A percentile compares a stretch with the other conserved stretches of the same genome.
Evolutionary conservation across 768 basidiomycete genomes (phyloP).

Genomic region (Lentinus brumalis): DNA sequence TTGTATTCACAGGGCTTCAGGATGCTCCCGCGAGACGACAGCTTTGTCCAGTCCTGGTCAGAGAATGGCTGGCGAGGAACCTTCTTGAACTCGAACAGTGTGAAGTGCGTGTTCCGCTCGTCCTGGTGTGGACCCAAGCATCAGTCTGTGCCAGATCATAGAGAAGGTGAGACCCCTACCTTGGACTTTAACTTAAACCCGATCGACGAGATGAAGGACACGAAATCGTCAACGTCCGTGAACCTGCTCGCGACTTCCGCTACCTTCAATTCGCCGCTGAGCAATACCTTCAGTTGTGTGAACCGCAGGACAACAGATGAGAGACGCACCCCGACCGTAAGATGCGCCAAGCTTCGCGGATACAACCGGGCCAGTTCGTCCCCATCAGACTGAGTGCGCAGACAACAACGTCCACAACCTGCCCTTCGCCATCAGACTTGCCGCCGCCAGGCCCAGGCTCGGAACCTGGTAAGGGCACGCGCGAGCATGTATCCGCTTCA

Average conservation of each 20-base stretch:
- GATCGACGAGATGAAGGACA: slow-evolving; percentile 57
- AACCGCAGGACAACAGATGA: slow-evolving; percentile 1
- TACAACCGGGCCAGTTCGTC: slow-evolving; percentile 90
- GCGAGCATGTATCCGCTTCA: slow-evolving; percentile 86
- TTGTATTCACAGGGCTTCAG: slow-evolving; percentile 95
- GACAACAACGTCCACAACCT: slow-evolving; percentile 87
- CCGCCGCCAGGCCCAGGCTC: slow-evolving; percentile 37
- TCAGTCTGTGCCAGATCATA: background rate
- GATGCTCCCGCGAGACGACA: slow-evolving; percentile 54
- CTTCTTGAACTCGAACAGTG: slow-evolving; percentile 80
- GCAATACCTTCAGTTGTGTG: slow-evolving; percentile 12
- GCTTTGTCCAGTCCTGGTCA: slow-evolving; percentile 60
- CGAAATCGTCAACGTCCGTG: slow-evolving; percentile 65
- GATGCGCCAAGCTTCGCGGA: slow-evolving; percentile 88
- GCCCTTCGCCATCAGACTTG: slow-evolving; percentile 51
- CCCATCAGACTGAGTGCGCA: slow-evolving; percentile 98
- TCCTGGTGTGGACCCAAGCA: slow-evolving; percentile 49
- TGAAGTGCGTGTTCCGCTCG: slow-evolving; percentile 82
- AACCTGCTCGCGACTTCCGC: slow-evolving; percentile 92
- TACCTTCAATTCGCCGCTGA: slow-evolving; percentile 79
- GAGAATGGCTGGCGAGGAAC: slow-evolving; percentile 45
- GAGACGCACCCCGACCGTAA: slow-evolving; percentile 73
- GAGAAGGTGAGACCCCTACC: slow-evolving; percentile 41
- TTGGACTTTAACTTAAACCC: slow-evolving; percentile 76
- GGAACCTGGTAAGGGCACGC: slow-evolving; percentile 84